Evolutionary conservation across 2,329 filamentous ascomycete species (phyloP).

Genomic region (Pestalotiopsis sp.): DNA sequence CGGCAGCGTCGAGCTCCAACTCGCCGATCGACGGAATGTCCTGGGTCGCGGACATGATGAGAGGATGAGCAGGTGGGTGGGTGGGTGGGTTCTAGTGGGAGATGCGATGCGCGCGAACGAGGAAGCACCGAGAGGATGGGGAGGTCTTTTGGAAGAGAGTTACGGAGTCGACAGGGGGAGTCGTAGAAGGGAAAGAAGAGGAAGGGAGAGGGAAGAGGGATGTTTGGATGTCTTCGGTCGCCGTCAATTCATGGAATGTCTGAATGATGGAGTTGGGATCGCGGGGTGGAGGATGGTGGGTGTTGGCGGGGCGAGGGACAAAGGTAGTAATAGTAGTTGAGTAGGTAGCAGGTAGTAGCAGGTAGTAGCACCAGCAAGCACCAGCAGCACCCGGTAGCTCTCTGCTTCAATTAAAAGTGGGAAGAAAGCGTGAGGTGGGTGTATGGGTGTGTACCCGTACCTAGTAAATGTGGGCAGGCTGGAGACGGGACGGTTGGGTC

Average conservation of each 20-base stretch:
- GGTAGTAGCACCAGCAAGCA: neutral
- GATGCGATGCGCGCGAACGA: slow-evolving; percentile 23
- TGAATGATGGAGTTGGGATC: neutral
- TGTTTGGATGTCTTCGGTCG: neutral
- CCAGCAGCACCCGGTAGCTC: neutral
- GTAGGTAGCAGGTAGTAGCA: neutral
- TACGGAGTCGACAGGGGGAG: slow-evolving; percentile 19
- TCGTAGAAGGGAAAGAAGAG: neutral
- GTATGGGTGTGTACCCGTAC: neutral
- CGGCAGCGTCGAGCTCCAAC: slow-evolving; percentile 54
- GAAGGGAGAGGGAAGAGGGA: neutral
- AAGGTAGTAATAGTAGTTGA: neutral
- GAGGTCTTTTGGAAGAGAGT: slow-evolving; percentile 17
- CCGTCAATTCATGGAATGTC: neutral
- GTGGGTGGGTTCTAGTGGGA: slow-evolving; percentile 15
- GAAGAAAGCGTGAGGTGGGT: neutral
- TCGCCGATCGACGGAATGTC: slow-evolving; percentile 61
- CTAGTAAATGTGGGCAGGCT: neutral
- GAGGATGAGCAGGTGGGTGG: slow-evolving; percentile 21
- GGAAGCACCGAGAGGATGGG: slow-evolving; percentile 16
- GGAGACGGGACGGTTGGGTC: neutral
- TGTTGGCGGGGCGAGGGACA: slow-evolving; percentile 2
- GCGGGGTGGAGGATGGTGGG: neutral
- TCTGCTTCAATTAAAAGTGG: neutral
- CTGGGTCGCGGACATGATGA: slow-evolving; percentile 62